Percentiles rank a stretch among this genome's conserved stretches.
Evolutionary conservation across 495 filamentous ascomycete species (phyloP).

Genomic region (Lentithecium fluviatile): DNA sequence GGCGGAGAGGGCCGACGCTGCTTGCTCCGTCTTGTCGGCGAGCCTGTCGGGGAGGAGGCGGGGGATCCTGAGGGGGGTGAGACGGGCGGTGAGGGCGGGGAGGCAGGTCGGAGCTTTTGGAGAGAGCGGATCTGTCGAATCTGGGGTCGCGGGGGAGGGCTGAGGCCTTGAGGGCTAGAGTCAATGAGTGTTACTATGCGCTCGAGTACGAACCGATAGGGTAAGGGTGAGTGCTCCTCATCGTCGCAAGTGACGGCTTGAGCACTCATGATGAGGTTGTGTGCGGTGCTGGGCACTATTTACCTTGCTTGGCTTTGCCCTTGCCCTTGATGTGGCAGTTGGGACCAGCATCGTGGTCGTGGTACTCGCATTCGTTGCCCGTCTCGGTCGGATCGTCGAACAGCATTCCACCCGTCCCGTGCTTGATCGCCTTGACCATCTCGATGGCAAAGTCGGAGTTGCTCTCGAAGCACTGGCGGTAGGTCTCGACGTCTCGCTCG

Average conservation of each 20-base stretch:
- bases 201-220: conserved; percentile 23
- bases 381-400: conserved; percentile 51
- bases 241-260: conserved; percentile 27
- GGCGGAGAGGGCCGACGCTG: conserved; percentile 33
- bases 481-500: conserved; percentile 46
- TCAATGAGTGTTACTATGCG: conserved; percentile 33
- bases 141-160: conserved; percentile 22
- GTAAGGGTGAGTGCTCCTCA: conserved; percentile 18
- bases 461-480: conserved; percentile 48
- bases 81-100: conserved; percentile 29
- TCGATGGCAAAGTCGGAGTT: conserved; percentile 51
- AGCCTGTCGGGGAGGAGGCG: conserved; percentile 24
- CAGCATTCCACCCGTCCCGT: conserved; percentile 45
- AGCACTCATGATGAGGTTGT: neutral
- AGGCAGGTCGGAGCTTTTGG: conserved; percentile 15
- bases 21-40: conserved; percentile 26
- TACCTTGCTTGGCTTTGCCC: conserved; percentile 38
- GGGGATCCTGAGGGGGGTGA: conserved; percentile 16
- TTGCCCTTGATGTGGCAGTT: conserved; percentile 40
- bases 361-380: conserved; percentile 46
- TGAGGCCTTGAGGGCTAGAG: conserved; percentile 28
- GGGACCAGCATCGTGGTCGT: conserved; percentile 47
- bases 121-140: conserved; percentile 27
- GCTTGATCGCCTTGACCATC: conserved; percentile 50
- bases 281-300: conserved; percentile 27